These are phyloP conservation scores for Pilobolus umbonatus DNA, from an alignment of 192 early-diverging fungal species.

Conservation along the genomic window DNA sequence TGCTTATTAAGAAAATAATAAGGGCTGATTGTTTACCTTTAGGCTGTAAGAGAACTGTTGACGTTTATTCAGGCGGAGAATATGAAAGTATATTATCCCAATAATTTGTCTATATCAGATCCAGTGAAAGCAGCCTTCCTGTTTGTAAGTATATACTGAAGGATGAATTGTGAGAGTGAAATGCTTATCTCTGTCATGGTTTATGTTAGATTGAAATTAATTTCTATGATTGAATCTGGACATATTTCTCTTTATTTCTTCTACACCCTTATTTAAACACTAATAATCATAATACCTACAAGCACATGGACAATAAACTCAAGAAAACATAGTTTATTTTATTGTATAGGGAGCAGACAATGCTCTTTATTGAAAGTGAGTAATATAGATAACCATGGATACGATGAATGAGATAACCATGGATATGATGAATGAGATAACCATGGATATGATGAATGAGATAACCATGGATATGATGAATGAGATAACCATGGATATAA, in stretches of 20 bases:
- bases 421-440: no score
- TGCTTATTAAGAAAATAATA: background rate
- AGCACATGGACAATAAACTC: background rate
- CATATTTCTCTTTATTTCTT: background rate
- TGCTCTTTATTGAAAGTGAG: no score
- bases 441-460: no score
- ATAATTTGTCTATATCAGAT: slow-evolving; percentile 22
- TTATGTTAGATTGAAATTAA: slow-evolving; percentile 21
- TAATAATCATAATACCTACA: background rate
- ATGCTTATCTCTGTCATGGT: background rate
- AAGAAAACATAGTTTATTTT: background rate
- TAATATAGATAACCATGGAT: no score
- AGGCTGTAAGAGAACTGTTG: slow-evolving; percentile 25
- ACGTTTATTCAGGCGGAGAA: slow-evolving; percentile 34
- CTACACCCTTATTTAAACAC: background rate
- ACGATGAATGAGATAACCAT: no score
- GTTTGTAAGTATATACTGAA: slow-evolving; percentile 24
- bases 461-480: no score
- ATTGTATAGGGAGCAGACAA: no score
- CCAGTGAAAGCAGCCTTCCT: slow-evolving; percentile 34
- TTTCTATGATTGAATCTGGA: slow-evolving; percentile 3
- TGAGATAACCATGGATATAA: no score
- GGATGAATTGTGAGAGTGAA: background rate
- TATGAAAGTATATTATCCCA: slow-evolving; percentile 24
- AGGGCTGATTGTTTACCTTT: background rate